Percentiles rank a stretch among this genome's conserved stretches.
Conservation (phyloP, 1,284 basidiomycete species). For the Termitomyces sp. region DNA sequence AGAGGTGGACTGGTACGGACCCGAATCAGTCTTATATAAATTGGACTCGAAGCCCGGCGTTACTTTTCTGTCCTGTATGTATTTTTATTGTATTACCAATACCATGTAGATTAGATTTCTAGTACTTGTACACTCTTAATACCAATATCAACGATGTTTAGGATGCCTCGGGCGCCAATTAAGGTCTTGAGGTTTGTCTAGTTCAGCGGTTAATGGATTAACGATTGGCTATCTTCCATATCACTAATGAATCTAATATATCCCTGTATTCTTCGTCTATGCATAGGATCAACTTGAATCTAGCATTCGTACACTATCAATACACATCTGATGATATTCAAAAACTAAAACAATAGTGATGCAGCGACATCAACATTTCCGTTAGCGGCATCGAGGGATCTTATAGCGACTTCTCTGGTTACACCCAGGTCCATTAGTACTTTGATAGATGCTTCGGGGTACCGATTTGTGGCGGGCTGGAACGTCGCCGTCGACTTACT, state of each 20-base stretch:
- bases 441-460: conserved; percentile 50
- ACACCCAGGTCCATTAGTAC: conserved; percentile 74
- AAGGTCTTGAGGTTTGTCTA: not conserved
- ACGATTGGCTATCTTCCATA: not conserved
- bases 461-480: conserved; percentile 11
- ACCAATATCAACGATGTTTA: not conserved
- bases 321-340: conserved; percentile 12
- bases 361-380: conserved; percentile 90
- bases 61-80: not conserved
- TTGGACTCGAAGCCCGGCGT: not conserved
- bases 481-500: conserved; percentile 10
- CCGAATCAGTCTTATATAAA: conserved; percentile 73
- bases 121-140: conserved; percentile 9
- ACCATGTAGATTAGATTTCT: conserved; percentile 10
- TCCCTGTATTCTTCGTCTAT: not conserved
- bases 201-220: too few relatives aligned
- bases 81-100: not conserved
- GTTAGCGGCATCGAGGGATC: conserved; percentile 70
- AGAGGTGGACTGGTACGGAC: conserved; percentile 78
- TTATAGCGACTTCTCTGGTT: conserved; percentile 69
- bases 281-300: conserved; percentile 2
- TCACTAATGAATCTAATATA: not conserved
- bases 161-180: not conserved
- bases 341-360: conserved; percentile 70
- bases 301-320: conserved; percentile 18